These are phyloP conservation scores for Sporobolomyces phaffii DNA, from an alignment of 768 basidiomycete genomes.

Conservation along the genomic window DNA sequence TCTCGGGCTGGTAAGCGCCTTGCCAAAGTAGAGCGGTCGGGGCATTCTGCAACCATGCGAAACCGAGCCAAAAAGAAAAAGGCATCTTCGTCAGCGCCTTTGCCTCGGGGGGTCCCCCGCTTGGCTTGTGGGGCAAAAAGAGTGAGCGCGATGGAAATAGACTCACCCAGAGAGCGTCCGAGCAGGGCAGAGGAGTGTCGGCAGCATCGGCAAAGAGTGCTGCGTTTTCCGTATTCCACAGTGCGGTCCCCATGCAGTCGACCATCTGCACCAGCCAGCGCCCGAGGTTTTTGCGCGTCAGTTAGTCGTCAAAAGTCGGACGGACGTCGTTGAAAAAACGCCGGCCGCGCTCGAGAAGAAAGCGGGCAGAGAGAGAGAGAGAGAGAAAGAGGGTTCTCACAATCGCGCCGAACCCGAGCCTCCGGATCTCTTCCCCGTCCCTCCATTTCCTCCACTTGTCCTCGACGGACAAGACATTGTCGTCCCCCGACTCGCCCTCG, in stretches of 20 bases:
- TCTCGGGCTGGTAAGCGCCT: background rate
- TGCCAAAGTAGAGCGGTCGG: constrained; percentile 23
- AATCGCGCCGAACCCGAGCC: constrained; percentile 30
- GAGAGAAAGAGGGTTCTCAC: constrained; percentile 10
- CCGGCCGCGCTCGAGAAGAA: too few species aligned
- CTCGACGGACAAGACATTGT: constrained; percentile 19
- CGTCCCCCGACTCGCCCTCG: constrained; percentile 8
- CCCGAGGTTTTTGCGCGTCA: too few species aligned
- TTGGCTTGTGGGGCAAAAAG: too few species aligned
- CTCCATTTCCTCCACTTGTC: constrained; percentile 36
- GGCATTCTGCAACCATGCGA: constrained; percentile 31
- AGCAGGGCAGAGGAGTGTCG: constrained; percentile 23
- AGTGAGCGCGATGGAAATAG: background rate
- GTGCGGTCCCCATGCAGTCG: constrained; percentile 21
- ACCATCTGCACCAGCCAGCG: too few species aligned
- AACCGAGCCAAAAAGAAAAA: too few species aligned
- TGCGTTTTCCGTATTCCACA: constrained; percentile 31
- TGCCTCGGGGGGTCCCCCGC: too few species aligned
- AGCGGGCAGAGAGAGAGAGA: too few species aligned
- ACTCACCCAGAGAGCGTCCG: constrained; percentile 33
- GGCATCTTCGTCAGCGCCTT: too few species aligned
- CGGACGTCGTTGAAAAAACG: too few species aligned
- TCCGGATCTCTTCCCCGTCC: constrained; percentile 32
- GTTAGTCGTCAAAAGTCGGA: too few species aligned
- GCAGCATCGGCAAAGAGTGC: constrained; percentile 33